A percentile compares a stretch with the other conserved stretches of the same genome.
These are phyloP conservation scores for Fusarium aywerte DNA, from an alignment of 2,329 filamentous ascomycete genomes.

Conservation along the genomic window DNA sequence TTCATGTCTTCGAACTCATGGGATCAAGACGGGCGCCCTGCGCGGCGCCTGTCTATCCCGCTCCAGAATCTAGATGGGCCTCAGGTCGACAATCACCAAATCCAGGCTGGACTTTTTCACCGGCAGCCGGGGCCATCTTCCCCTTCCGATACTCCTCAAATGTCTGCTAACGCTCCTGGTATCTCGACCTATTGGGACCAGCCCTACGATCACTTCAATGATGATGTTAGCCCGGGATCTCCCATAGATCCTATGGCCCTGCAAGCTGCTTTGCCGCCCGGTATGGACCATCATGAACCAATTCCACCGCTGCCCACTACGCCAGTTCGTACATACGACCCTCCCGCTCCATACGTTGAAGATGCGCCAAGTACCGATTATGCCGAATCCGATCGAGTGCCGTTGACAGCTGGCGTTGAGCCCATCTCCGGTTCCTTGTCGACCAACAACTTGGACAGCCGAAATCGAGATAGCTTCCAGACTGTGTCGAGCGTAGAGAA, in stretches of 20 bases:
- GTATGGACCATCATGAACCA: conserved; percentile 53
- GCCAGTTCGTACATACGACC: conserved; percentile 45
- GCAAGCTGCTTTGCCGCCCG: conserved; percentile 66
- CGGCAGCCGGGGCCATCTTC: conserved; percentile 22
- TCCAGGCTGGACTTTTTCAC: conserved; percentile 16
- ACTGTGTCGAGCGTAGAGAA: conserved; percentile 67
- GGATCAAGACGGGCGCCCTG: conserved; percentile 43
- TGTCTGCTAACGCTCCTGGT: conserved; percentile 53
- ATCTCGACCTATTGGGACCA: conserved; percentile 66
- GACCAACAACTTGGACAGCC: conserved; percentile 54
- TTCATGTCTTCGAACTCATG: conserved; percentile 49
- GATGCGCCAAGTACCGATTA: conserved; percentile 51
- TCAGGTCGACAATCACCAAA: conserved; percentile 23
- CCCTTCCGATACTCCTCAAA: conserved; percentile 28
- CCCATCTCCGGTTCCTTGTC: conserved; percentile 64
- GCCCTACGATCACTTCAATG: conserved; percentile 55
- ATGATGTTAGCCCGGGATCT: conserved; percentile 55
- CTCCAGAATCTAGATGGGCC: conserved; percentile 67
- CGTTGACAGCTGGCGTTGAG: conserved; percentile 65
- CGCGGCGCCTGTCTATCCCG: conserved; percentile 69
- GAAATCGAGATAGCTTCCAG: conserved; percentile 66
- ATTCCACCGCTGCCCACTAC: conserved; percentile 34
- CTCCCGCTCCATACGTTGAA: conserved; percentile 52
- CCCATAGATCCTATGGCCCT: conserved; percentile 65
- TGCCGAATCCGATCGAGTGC: conserved; percentile 68